Evolutionary conservation across 257 asterid genomes (phyloP).

Genomic region (Eustoma russellianum): DNA sequence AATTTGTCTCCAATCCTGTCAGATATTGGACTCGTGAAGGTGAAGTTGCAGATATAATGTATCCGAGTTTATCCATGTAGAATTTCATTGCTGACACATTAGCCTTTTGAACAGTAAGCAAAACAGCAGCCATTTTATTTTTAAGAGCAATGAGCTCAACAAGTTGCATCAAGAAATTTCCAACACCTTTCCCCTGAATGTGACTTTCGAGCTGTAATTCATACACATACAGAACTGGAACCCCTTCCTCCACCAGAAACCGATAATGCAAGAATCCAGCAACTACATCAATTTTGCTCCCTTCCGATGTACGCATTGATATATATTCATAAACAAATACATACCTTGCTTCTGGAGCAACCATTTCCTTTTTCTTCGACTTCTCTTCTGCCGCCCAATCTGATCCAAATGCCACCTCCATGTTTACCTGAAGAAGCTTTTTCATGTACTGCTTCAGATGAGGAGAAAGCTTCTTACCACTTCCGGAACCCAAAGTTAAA

Average conservation of each 20-base stretch:
- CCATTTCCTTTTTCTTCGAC: slow-evolving; percentile 78
- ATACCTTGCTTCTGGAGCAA: slow-evolving; percentile 64
- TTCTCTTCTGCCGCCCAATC: slow-evolving; percentile 90
- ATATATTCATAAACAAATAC: slow-evolving; percentile 51
- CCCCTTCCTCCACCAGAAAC: slow-evolving; percentile 72
- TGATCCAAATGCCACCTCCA: slow-evolving; percentile 76
- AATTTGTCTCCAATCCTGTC: slow-evolving; percentile 51
- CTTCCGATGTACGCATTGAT: slow-evolving; percentile 17
- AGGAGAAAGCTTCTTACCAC: slow-evolving; percentile 56
- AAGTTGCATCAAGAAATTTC: slow-evolving; percentile 64
- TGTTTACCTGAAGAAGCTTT: slow-evolving; percentile 84
- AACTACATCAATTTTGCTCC: slow-evolving; percentile 25
- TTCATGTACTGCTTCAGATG: slow-evolving; percentile 47
- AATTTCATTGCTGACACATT: slow-evolving; percentile 63
- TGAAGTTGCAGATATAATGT: slow-evolving; percentile 59
- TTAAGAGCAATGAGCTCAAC: slow-evolving; percentile 71
- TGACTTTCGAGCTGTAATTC: slow-evolving; percentile 76
- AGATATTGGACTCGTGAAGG: slow-evolving; percentile 63
- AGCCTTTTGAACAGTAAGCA: slow-evolving; percentile 82
- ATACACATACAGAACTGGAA: slow-evolving; percentile 84
- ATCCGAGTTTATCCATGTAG: slow-evolving; percentile 58
- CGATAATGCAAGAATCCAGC: slow-evolving; percentile 87
- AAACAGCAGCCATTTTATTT: slow-evolving; percentile 72
- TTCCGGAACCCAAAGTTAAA: slow-evolving; percentile 51
- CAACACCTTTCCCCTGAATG: slow-evolving; percentile 85